phyloP scores from a whole-genome alignment of 73 alveolate species.

The Urostyla sp. region DNA sequence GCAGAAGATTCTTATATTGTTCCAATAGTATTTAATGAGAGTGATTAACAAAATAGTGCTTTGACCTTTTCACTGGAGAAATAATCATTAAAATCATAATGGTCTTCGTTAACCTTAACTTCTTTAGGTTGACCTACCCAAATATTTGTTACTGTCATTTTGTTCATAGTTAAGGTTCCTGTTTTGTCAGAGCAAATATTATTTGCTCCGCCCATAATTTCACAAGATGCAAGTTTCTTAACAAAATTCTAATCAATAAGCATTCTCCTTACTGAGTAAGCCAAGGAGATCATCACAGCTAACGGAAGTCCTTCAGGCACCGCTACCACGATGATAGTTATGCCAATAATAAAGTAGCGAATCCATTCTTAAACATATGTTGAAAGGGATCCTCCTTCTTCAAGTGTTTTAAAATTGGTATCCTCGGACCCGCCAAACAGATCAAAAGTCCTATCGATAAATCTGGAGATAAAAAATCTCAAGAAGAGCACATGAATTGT shows the following conservation, averaged over 20 bases:
- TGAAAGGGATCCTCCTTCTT: background rate
- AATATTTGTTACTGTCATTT: slow-evolving; percentile 77
- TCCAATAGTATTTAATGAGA: background rate
- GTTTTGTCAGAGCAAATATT: slow-evolving; percentile 88
- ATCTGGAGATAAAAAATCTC: slow-evolving; percentile 46
- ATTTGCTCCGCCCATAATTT: slow-evolving; percentile 63
- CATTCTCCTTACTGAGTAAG: slow-evolving; percentile 83
- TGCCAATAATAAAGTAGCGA: slow-evolving; percentile 80
- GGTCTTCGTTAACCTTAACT: slow-evolving; percentile 24
- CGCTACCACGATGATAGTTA: slow-evolving; percentile 86
- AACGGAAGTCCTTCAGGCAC: slow-evolving; percentile 90
- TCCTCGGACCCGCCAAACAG: slow-evolving; percentile 26
- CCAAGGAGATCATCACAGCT: slow-evolving; percentile 77
- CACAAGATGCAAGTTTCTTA: slow-evolving; percentile 66
- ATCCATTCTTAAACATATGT: slow-evolving; percentile 72
- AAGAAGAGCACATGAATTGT: slow-evolving; percentile 77
- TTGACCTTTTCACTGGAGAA: background rate
- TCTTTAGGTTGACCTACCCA: slow-evolving; percentile 55
- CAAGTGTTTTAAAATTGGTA: slow-evolving; percentile 16
- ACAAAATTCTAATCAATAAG: slow-evolving; percentile 82
- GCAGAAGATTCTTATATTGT: slow-evolving; percentile 41
- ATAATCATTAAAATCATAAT: slow-evolving; percentile 17
- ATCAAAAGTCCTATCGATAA: slow-evolving; percentile 53
- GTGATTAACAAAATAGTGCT: slow-evolving; percentile 37
- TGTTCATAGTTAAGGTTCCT: slow-evolving; percentile 85